Evolutionary conservation across 768 basidiomycete species (phyloP).

Genomic region (Boletus rex-veris): DNA sequence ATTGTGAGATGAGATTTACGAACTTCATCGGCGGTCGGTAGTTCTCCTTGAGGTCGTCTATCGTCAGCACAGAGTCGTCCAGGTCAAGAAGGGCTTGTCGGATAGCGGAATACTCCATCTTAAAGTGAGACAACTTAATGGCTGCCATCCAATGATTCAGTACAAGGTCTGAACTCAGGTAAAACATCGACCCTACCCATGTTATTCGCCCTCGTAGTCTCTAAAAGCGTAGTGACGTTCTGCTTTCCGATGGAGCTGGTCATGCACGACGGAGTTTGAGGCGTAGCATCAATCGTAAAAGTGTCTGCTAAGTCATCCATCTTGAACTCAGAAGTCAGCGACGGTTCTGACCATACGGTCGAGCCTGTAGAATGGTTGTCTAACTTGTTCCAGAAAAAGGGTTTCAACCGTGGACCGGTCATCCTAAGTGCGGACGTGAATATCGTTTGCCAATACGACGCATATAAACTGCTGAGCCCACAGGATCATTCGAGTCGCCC

Average conservation of each 20-base stretch:
- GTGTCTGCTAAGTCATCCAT: slow-evolving; percentile 71
- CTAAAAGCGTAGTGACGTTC: slow-evolving; percentile 66
- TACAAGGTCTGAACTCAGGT: neutral
- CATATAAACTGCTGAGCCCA: slow-evolving; percentile 32
- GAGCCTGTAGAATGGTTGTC: slow-evolving; percentile 36
- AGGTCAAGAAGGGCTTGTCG: slow-evolving; percentile 67
- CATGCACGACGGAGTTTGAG: slow-evolving; percentile 40
- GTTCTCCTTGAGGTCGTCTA: slow-evolving; percentile 72
- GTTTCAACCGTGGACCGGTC: slow-evolving; percentile 67
- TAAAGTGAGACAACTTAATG: slow-evolving; percentile 81
- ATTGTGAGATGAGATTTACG: slow-evolving; percentile 1
- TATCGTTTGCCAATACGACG: neutral
- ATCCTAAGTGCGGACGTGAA: slow-evolving; percentile 42
- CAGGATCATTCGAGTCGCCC: slow-evolving; percentile 54
- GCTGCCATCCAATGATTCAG: slow-evolving; percentile 38
- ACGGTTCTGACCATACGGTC: slow-evolving; percentile 71
- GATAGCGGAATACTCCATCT: slow-evolving; percentile 60
- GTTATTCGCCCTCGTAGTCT: slow-evolving; percentile 81
- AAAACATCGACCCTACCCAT: slow-evolving; percentile 48
- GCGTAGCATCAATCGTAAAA: slow-evolving; percentile 56
- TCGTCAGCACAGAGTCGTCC: slow-evolving; percentile 61
- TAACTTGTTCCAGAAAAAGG: slow-evolving; percentile 91
- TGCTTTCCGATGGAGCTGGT: slow-evolving; percentile 48
- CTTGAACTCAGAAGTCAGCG: slow-evolving; percentile 43
- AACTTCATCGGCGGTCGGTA: slow-evolving; percentile 84